phyloP scores from a whole-genome alignment of 768 basidiomycete genomes.

The Exsudoporus frostii region DNA sequence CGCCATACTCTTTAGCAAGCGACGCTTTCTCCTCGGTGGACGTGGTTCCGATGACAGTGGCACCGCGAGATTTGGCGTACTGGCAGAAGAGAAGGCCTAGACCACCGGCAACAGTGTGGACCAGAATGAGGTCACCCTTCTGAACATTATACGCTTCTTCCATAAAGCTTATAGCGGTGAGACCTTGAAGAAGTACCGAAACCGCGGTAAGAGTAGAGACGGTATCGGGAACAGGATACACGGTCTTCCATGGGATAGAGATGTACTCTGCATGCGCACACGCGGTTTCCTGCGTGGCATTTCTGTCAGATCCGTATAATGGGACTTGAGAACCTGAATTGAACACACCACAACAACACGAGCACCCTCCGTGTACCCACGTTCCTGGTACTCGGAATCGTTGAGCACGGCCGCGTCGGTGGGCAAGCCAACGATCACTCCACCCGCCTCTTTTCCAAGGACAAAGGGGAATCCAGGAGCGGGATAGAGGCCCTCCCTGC shows the following conservation, averaged over 20 bases:
- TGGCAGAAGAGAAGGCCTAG: conserved; percentile 71
- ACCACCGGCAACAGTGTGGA: conserved; percentile 92
- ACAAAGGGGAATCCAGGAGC: conserved; percentile 55
- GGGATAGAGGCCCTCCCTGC: conserved; percentile 64
- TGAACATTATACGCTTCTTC: conserved; percentile 85
- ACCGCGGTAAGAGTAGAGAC: conserved; percentile 63
- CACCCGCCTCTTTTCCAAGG: conserved; percentile 78
- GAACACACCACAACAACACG: conserved; percentile 65
- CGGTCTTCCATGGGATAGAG: conserved; percentile 58
- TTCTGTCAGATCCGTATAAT: not conserved
- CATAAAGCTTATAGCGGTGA: conserved; percentile 75
- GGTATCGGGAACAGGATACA: conserved; percentile 61
- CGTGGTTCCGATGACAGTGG: conserved; percentile 90
- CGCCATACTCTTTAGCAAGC: conserved; percentile 74
- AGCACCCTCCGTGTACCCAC: conserved; percentile 64
- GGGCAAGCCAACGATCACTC: conserved; percentile 72
- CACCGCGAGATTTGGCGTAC: conserved; percentile 69
- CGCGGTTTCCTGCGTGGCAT: conserved; percentile 37
- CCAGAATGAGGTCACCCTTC: conserved; percentile 72
- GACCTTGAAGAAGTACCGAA: conserved; percentile 65
- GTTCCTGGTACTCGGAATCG: conserved; percentile 59
- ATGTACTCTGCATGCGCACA: conserved; percentile 71
- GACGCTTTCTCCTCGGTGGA: conserved; percentile 82
- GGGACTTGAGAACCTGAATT: not conserved
- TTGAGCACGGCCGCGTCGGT: conserved; percentile 58